Percentiles rank a stretch among this genome's conserved stretches.
These are phyloP conservation scores for Plenodomus biglobosus DNA, from an alignment of 2,329 filamentous ascomycete genomes.

Conservation along the genomic window DNA sequence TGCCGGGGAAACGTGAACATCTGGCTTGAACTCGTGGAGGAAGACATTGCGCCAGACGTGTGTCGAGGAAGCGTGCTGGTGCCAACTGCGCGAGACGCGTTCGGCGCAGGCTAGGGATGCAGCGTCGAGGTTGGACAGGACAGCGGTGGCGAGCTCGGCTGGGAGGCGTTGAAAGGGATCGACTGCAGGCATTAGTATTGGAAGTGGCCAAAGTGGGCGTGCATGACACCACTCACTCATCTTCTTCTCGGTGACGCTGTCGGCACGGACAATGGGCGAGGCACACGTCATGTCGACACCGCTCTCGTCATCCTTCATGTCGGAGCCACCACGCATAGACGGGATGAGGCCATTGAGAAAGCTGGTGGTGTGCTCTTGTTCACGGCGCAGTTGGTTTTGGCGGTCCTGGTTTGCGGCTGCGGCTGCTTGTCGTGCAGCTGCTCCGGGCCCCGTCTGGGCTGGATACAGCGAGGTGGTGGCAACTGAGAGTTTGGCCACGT, in stretches of 20 bases:
- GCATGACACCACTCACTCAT: conserved; percentile 29
- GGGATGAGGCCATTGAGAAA: conserved; percentile 33
- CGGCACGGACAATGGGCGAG: conserved; percentile 35
- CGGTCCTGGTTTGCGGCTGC: conserved; percentile 41
- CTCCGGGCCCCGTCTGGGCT: conserved; percentile 20
- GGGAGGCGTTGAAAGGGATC: conserved; percentile 60
- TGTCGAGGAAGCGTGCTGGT: conserved; percentile 55
- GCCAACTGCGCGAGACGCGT: conserved; percentile 60
- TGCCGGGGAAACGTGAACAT: conserved; percentile 49
- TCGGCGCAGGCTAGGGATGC: conserved; percentile 58
- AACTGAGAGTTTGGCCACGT: conserved; percentile 11
- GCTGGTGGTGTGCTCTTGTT: conserved; percentile 38
- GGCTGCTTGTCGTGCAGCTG: conserved; percentile 40
- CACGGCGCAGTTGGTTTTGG: conserved; percentile 28
- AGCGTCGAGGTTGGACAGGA: conserved; percentile 63
- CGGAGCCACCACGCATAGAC: conserved; percentile 19
- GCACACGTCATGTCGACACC: conserved; percentile 44
- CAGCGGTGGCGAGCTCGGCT: conserved; percentile 59
- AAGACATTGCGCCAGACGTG: conserved; percentile 67
- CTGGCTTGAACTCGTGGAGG: conserved; percentile 55
- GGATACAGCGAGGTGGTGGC: conserved; percentile 23
- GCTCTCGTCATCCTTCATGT: conserved; percentile 43
- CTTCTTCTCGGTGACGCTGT: conserved; percentile 38
- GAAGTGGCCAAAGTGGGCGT: not conserved
- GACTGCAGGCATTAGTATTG: conserved; percentile 19